These are phyloP conservation scores for Lactarius deliciosus DNA, from an alignment of 768 basidiomycete genomes.

Conservation along the genomic window DNA sequence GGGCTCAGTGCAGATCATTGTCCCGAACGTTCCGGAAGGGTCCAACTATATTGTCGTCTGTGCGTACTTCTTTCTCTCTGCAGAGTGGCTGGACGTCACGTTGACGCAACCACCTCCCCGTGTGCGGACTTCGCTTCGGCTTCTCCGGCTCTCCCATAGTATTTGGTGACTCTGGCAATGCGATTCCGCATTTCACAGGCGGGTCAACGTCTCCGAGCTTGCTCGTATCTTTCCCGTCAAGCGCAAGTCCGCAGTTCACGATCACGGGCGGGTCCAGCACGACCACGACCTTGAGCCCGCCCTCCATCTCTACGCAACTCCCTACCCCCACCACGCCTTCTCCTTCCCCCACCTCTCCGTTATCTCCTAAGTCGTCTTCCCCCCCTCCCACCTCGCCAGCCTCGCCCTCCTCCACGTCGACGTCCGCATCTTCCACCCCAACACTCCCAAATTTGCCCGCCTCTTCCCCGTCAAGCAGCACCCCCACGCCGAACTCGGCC, in stretches of 20 bases:
- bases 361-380: background rate
- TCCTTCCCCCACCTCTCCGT: background rate
- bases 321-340: background rate
- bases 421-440: background rate
- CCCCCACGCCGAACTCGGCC: background rate
- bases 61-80: slow-evolving; percentile 34
- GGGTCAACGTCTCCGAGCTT: no score
- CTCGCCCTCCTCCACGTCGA: background rate
- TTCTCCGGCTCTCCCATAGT: slow-evolving; percentile 36
- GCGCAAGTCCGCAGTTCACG: slow-evolving; percentile 40
- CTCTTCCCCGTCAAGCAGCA: background rate
- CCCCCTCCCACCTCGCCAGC: background rate
- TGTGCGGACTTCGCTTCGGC: background rate
- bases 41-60: slow-evolving; percentile 42
- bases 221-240: no score
- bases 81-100: background rate
- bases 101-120: background rate
- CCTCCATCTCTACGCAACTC: background rate
- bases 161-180: slow-evolving; percentile 51
- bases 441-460: background rate
- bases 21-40: slow-evolving; percentile 40
- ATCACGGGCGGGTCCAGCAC: slow-evolving; percentile 30
- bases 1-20: slow-evolving; percentile 39
- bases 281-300: background rate
- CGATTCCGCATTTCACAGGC: no score